Conservation (phyloP, 768 basidiomycete genomes). For the Dendrothele bispora region DNA sequence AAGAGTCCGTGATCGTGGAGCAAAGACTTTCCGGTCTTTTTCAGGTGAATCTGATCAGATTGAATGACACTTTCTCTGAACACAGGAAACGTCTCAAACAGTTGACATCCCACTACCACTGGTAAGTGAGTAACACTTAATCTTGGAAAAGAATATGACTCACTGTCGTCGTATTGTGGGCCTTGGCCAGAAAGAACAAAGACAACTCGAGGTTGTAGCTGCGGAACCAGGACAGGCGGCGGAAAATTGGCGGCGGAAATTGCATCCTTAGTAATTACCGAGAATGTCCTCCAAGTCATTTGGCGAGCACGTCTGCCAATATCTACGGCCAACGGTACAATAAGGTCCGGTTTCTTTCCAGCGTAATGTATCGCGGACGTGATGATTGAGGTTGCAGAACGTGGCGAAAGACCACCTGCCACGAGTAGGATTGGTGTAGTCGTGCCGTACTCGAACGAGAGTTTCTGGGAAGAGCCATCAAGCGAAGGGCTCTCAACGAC, state of each 20-base stretch:
- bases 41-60: slow-evolving; percentile 32
- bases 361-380: slow-evolving; percentile 7
- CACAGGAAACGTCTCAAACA: slow-evolving; percentile 30
- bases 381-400: slow-evolving; percentile 15
- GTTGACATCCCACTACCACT: slow-evolving; percentile 34
- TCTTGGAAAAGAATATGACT: slow-evolving; percentile 11
- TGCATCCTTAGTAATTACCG: slow-evolving; percentile 11
- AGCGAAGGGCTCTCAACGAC: slow-evolving; percentile 35
- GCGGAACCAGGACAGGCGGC: slow-evolving; percentile 25
- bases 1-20: slow-evolving; percentile 38
- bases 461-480: background rate
- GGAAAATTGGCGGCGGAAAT: slow-evolving; percentile 17
- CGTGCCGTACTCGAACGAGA: background rate
- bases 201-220: slow-evolving; percentile 26
- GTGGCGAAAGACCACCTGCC: slow-evolving; percentile 36
- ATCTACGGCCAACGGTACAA: slow-evolving; percentile 9
- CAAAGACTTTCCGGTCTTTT: slow-evolving; percentile 32
- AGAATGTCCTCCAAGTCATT: slow-evolving; percentile 29
- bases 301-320: slow-evolving; percentile 31
- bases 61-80: slow-evolving; percentile 38
- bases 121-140: background rate
- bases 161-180: slow-evolving; percentile 35
- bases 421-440: slow-evolving; percentile 26
- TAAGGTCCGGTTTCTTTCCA: slow-evolving; percentile 2
- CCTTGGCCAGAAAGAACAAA: slow-evolving; percentile 42